phyloP scores from a whole-genome alignment of 140 eudicot genomes.

The Ambrosia hybrid region DNA sequence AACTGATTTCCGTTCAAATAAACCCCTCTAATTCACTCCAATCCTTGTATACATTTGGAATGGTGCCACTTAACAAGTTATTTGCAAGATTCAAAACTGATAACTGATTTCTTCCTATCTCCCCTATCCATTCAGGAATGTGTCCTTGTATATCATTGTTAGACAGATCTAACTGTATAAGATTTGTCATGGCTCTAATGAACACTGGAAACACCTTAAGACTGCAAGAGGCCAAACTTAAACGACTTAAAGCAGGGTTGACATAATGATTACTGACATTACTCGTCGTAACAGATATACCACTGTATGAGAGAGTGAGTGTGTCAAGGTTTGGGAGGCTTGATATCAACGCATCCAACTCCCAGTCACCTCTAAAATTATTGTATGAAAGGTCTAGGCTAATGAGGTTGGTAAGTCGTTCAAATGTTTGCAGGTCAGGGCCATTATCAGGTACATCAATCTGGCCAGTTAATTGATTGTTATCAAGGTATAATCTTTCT shows the following conservation, averaged over 20 bases:
- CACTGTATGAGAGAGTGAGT: slow-evolving; percentile 21
- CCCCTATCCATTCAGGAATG: slow-evolving; percentile 8
- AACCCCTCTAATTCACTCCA: background rate
- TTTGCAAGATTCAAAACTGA: background rate
- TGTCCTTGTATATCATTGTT: slow-evolving; percentile 12
- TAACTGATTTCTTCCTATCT: background rate
- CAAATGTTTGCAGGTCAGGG: background rate
- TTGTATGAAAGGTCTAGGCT: background rate
- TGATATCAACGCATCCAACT: slow-evolving; percentile 6
- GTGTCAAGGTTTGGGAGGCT: background rate
- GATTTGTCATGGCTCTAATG: slow-evolving; percentile 11
- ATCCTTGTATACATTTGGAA: background rate
- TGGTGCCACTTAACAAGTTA: slow-evolving; percentile 15
- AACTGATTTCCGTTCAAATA: slow-evolving; percentile 15
- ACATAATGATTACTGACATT: background rate
- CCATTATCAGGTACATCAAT: background rate
- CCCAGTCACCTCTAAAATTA: background rate
- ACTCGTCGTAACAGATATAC: slow-evolving; percentile 6
- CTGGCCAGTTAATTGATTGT: background rate
- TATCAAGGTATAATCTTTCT: background rate
- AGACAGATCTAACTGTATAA: background rate
- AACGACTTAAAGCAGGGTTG: rapidly evolving
- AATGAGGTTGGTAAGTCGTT: background rate
- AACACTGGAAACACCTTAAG: slow-evolving; percentile 3
- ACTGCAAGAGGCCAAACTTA: slow-evolving; percentile 18